Conservation (phyloP, 139 green algal species). For the Micractinium sp. region DNA sequence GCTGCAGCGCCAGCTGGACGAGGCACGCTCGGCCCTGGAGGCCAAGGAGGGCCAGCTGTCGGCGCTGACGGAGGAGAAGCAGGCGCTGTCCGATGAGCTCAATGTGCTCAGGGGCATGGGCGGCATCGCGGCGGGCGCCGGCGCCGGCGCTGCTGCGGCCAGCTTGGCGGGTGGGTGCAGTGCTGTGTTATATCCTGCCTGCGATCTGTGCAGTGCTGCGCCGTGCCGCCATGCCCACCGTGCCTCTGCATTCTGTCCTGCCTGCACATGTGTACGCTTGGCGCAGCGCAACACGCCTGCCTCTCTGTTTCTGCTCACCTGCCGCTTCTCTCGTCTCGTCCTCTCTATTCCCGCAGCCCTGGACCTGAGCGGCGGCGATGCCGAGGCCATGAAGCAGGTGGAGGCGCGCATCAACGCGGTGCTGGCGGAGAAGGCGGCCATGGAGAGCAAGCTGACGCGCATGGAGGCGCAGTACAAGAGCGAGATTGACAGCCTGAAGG, state of each 20-base stretch:
- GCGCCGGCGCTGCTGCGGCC: constrained; percentile 1
- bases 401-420: constrained; percentile 47
- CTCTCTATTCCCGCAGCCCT: not conserved
- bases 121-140: not conserved
- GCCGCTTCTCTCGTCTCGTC: too few relatives aligned
- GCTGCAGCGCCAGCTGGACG: constrained; percentile 84
- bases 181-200: not conserved
- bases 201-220: not conserved
- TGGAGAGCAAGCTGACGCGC: constrained; percentile 87
- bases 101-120: constrained; percentile 39
- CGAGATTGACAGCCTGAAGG: constrained; percentile 45
- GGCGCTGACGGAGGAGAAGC: constrained; percentile 56
- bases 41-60: constrained; percentile 61
- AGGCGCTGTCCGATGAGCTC: constrained; percentile 67
- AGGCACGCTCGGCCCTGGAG: constrained; percentile 56
- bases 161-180: not conserved
- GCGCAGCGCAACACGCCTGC: not conserved
- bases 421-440: constrained; percentile 45
- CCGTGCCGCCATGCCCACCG: too few relatives aligned
- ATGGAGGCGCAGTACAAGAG: constrained; percentile 72
- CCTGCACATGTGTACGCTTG: too few relatives aligned
- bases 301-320: not conserved
- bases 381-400: constrained; percentile 63
- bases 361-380: constrained; percentile 40
- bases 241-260: too few relatives aligned